These are phyloP conservation scores for Pichia sp. DNA, from an alignment of 1,139 yeast genomes.

Conservation along the genomic window DNA sequence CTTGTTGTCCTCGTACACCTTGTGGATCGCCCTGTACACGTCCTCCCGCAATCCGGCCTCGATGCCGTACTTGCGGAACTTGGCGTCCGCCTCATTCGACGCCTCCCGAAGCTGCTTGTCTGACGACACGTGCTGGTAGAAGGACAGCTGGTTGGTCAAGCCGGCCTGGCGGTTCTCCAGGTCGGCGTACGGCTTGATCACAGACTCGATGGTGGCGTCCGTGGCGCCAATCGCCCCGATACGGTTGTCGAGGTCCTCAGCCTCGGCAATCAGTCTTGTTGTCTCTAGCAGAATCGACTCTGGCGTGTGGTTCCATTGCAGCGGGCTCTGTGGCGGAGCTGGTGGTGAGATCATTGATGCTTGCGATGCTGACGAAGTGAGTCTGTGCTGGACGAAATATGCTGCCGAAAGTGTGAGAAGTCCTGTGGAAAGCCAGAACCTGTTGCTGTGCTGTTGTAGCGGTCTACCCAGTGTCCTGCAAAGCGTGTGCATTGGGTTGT, in stretches of 20 bases:
- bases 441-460: slow-evolving; percentile 1
- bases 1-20: slow-evolving; percentile 39
- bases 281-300: slow-evolving; percentile 44
- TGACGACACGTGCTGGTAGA: slow-evolving; percentile 66
- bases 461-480: slow-evolving; percentile 1
- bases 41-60: slow-evolving; percentile 67
- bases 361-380: not conserved
- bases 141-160: slow-evolving; percentile 48
- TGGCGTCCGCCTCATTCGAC: slow-evolving; percentile 57
- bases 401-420: slow-evolving; percentile 17
- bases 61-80: slow-evolving; percentile 51
- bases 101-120: slow-evolving; percentile 65
- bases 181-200: slow-evolving; percentile 48
- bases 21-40: slow-evolving; percentile 55
- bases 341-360: not conserved
- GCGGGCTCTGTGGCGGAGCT: slow-evolving; percentile 45
- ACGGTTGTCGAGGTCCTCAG: slow-evolving; percentile 47
- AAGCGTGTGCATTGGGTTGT: slow-evolving; percentile 2
- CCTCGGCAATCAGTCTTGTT: slow-evolving; percentile 41
- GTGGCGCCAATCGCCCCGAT: slow-evolving; percentile 41
- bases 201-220: slow-evolving; percentile 54
- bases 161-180: slow-evolving; percentile 46
- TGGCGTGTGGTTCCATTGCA: slow-evolving; percentile 60
- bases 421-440: slow-evolving; percentile 15
- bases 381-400: slow-evolving; percentile 14